Conservation (phyloP, 176 grass and related monocot genomes). For the bread wheat (Triticum aestivum) region DNA sequence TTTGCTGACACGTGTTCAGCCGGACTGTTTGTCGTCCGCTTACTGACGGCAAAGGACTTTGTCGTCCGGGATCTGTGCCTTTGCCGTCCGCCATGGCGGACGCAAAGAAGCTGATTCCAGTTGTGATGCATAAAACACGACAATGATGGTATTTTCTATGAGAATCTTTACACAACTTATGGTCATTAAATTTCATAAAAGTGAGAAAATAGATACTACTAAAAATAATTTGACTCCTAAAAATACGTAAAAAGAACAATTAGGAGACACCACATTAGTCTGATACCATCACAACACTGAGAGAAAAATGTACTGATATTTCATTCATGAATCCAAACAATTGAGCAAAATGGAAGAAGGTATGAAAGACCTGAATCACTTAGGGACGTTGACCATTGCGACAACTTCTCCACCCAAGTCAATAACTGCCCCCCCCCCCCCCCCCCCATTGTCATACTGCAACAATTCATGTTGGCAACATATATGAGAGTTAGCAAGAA, state of each 20-base stretch:
- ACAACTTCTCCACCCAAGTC: background rate
- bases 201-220: background rate
- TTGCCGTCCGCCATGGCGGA: too few species aligned
- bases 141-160: background rate
- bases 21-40: too few species aligned
- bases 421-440: constrained; percentile 2
- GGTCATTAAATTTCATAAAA: background rate
- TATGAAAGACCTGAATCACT: background rate
- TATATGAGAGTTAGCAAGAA: too few species aligned
- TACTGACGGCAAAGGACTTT: too few species aligned
- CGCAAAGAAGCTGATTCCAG: too few species aligned
- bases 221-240: background rate
- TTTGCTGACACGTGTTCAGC: too few species aligned
- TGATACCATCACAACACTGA: background rate
- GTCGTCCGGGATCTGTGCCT: too few species aligned
- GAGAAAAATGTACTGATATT: background rate
- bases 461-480: background rate
- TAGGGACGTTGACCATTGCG: background rate
- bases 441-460: background rate
- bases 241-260: background rate
- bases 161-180: background rate
- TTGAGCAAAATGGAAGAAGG: constrained; percentile 12
- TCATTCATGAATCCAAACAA: background rate
- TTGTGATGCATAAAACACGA: too few species aligned
- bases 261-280: background rate